Evolutionary conservation across 371 early-diverging fungal genomes (phyloP), one percentile per base, ranked within the genome.

Genomic region (Mucor circinelloides): DNA sequence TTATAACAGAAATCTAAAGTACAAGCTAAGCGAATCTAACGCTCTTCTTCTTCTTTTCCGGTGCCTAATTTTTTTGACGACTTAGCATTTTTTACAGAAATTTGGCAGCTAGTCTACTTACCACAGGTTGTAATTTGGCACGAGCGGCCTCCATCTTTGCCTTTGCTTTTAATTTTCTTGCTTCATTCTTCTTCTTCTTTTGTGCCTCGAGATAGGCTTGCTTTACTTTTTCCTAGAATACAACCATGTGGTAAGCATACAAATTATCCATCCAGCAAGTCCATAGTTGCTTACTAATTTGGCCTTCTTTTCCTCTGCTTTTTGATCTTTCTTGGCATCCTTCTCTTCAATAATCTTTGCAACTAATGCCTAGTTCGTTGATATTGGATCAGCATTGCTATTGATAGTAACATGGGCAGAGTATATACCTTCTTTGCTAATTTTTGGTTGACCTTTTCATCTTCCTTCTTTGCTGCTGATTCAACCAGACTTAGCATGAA

Each of bases 341-440:
- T 72, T 62, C 25, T 72, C 68, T 61, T 68, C 72, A 34, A 72
- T 63, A 2, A 72, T 57, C 21, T 72, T 72, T 4, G 69, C 63
- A 25, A 68, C 63, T 46, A 19, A 52, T 15, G 63, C 60, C 55
- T 68, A 42, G 28, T 0, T 36, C 13, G 36, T 36, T 36, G 13
- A 30, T 9, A 50, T 50, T 10, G 9, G 38, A 32, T 10, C n/a
- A 50, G 2, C 23, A 17, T 5, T 44, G 17, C 50, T 17, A 36
- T 10, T 4, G 52, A 28, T 34, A 0, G n/a, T 15, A n/a, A n/a
- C n/a, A 13, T 13, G 36, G 36, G 13, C 13, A 3, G 17, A 50
- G 9, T 19, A 6, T 10, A 25, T 60, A 60, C 67, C 48, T 63
- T 72, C 44, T 65, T 72, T 6, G 60, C 69, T 17, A 72, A 44